Conservation (phyloP, 2,329 filamentous ascomycete genomes). For the Pleoardoris graminearum region DNA sequence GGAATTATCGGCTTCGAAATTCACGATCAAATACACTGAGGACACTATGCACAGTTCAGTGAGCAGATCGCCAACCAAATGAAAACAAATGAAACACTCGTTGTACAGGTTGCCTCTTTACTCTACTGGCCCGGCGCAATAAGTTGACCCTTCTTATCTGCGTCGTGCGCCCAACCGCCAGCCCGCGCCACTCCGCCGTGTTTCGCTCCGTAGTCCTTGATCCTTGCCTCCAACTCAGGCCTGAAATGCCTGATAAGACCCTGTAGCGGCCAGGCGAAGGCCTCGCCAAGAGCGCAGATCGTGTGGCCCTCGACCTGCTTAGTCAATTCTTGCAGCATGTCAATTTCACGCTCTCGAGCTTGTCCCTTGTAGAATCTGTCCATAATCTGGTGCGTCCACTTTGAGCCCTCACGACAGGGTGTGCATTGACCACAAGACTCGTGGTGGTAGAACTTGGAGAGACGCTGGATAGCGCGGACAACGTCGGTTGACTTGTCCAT, state of each 20-base stretch:
- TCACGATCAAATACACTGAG: constrained; percentile 26
- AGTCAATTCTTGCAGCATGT: constrained; percentile 98
- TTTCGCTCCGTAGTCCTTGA: constrained; percentile 76
- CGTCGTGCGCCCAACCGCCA: constrained; percentile 82
- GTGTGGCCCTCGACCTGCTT: constrained; percentile 99
- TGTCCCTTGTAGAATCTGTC: constrained; percentile 89
- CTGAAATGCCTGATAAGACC: constrained; percentile 98
- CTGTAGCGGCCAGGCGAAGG: constrained; percentile 98
- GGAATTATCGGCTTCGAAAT: background rate
- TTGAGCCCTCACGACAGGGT: constrained; percentile 97
- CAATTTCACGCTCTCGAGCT: constrained; percentile 88
- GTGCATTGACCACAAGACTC: constrained; percentile 99
- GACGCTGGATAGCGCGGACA: constrained; percentile 87
- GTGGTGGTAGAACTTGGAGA: constrained; percentile 97
- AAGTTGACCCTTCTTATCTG: constrained; percentile 76
- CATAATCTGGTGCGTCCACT: constrained; percentile 99
- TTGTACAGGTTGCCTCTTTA: constrained; percentile 30
- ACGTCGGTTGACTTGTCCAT: constrained; percentile 99
- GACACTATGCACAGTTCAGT: constrained; percentile 44
- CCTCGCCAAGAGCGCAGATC: constrained; percentile 96
- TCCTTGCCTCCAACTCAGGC: constrained; percentile 89
- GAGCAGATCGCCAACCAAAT: constrained; percentile 22
- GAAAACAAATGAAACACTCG: constrained; percentile 36
- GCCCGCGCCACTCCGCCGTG: constrained; percentile 75
- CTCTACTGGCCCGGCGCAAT: constrained; percentile 85